These are phyloP conservation scores for Centrapalus pauciflorus DNA, from an alignment of 129 eudicot species.

Conservation along the genomic window DNA sequence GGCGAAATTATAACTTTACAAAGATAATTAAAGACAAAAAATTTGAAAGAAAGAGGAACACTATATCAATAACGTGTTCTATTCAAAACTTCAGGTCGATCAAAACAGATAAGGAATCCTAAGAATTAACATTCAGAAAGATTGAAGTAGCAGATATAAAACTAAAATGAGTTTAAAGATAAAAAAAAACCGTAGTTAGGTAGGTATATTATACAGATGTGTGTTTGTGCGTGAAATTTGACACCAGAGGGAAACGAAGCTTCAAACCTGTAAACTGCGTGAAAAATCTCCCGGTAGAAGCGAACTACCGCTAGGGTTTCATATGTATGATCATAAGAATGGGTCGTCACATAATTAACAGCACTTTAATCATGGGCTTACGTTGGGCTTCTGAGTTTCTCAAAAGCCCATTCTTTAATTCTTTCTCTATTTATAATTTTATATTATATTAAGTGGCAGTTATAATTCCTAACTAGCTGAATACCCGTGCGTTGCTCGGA, in stretches of 20 bases:
- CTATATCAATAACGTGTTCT: neutral
- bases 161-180: neutral
- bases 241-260: neutral
- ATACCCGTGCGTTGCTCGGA: too few relatives aligned
- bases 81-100: neutral
- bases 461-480: too few relatives aligned
- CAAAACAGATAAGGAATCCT: neutral
- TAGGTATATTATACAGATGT: neutral
- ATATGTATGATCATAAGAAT: neutral
- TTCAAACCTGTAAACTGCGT: conserved; percentile 11
- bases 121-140: neutral
- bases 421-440: too few relatives aligned
- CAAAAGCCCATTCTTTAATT: neutral
- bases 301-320: conserved; percentile 7
- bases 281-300: neutral
- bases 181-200: neutral
- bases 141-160: neutral
- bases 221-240: neutral
- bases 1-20: neutral
- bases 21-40: neutral
- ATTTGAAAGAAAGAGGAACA: neutral
- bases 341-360: neutral
- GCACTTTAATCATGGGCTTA: neutral
- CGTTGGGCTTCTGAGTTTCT: neutral
- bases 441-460: too few relatives aligned